Conservation (phyloP, 768 basidiomycete genomes). For the Boletus subparvulus region DNA sequence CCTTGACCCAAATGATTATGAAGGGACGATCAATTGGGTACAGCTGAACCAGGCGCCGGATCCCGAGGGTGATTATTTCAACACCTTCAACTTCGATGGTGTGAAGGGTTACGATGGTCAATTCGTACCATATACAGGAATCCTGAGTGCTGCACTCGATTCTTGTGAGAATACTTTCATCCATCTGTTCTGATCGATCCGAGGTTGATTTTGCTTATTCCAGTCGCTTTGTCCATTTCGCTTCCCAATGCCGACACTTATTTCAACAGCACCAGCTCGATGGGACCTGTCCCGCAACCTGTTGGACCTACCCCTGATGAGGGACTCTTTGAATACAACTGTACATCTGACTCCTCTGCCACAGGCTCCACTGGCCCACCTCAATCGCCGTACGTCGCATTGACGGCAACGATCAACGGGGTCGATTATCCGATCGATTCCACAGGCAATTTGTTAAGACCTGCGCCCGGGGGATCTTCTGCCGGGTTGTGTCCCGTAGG, state of each 20-base stretch:
- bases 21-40: conserved; percentile 33
- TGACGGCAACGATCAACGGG: conserved; percentile 32
- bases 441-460: conserved; percentile 20
- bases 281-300: conserved; percentile 23
- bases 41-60: conserved; percentile 20
- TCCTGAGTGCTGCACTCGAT: conserved; percentile 23
- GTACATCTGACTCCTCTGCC: conserved; percentile 1
- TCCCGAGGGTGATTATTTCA: conserved; percentile 13
- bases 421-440: conserved; percentile 34
- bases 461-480: neutral
- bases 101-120: conserved; percentile 31
- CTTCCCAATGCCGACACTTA: conserved; percentile 22
- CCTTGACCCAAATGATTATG: conserved; percentile 31
- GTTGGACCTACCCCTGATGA: neutral
- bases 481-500: conserved; percentile 22
- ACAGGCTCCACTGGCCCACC: neutral
- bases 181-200: neutral
- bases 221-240: conserved; percentile 16
- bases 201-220: neutral
- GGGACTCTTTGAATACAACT: conserved; percentile 16
- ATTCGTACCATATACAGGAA: conserved; percentile 20
- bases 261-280: conserved; percentile 15
- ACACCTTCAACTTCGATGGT: conserved; percentile 26
- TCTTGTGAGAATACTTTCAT: conserved; percentile 18
- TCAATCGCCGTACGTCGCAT: conserved; percentile 20